These are phyloP conservation scores for Misopates orontium DNA, from an alignment of 257 asterid genomes.

Conservation along the genomic window DNA sequence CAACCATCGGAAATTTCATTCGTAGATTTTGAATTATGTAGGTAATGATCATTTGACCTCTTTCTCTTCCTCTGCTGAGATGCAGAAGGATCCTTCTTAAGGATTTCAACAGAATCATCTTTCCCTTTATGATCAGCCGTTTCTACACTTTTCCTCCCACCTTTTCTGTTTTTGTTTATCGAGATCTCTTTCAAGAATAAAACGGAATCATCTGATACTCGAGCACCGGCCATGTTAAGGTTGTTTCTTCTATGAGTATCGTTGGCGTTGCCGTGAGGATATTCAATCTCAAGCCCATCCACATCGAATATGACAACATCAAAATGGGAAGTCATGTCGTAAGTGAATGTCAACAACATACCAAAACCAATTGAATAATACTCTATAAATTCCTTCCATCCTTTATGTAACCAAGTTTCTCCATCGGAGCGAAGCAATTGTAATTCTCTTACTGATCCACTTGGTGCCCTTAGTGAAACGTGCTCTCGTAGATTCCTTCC, in stretches of 20 bases:
- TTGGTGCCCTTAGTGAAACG: slow-evolving; percentile 29
- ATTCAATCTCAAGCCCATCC: slow-evolving; percentile 36
- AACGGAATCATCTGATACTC: slow-evolving; percentile 17
- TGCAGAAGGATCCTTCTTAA: not conserved
- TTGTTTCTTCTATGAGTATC: not conserved
- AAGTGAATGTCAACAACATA: slow-evolving; percentile 33
- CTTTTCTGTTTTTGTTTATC: not conserved
- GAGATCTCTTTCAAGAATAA: not conserved
- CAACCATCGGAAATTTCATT: too few relatives aligned
- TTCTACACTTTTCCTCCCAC: not conserved
- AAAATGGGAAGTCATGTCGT: slow-evolving; percentile 27
- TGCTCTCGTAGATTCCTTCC: slow-evolving; percentile 23
- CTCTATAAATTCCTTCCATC: slow-evolving; percentile 35
- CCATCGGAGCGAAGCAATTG: slow-evolving; percentile 18
- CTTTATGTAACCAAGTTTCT: slow-evolving; percentile 31
- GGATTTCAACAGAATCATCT: too few relatives aligned
- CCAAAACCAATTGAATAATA: slow-evolving; percentile 23
- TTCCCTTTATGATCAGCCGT: not conserved
- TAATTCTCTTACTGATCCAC: slow-evolving; percentile 35
- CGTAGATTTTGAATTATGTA: too few relatives aligned
- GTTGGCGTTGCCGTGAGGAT: slow-evolving; percentile 7
- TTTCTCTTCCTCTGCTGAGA: not conserved
- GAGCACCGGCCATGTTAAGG: not conserved
- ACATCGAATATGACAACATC: slow-evolving; percentile 34
- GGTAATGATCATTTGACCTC: not conserved